Conservation (phyloP, 2,329 filamentous ascomycete genomes). For the Colletotrichum cuscutae region DNA sequence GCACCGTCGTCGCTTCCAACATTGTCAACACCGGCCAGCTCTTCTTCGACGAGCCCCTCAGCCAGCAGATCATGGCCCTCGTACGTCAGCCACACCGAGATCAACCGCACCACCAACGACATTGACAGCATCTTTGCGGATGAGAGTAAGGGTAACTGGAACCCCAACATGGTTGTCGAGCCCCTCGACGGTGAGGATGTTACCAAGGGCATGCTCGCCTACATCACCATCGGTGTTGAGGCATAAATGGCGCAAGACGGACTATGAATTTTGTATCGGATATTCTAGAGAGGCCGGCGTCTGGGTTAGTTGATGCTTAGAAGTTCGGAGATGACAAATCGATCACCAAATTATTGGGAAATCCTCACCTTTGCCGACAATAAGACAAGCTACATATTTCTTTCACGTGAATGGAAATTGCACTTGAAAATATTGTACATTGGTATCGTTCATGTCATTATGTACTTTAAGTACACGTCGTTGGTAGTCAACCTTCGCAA, state of each 20-base stretch:
- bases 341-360: background rate
- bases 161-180: constrained; percentile 28
- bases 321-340: background rate
- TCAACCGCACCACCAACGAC: constrained; percentile 28
- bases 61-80: constrained; percentile 54
- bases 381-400: background rate
- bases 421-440: background rate
- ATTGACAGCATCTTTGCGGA: constrained; percentile 21
- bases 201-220: constrained; percentile 27
- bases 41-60: constrained; percentile 27
- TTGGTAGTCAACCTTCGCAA: background rate
- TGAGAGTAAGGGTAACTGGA: constrained; percentile 17
- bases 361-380: background rate
- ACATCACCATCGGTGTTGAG: constrained; percentile 25
- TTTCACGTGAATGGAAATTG: background rate
- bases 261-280: background rate
- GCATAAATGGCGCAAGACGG: background rate
- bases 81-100: constrained; percentile 54
- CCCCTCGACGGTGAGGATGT: constrained; percentile 21
- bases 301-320: background rate
- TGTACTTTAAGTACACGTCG: background rate
- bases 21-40: constrained; percentile 43
- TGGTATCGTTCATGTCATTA: background rate
- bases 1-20: constrained; percentile 35
- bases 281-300: background rate